Evolutionary conservation across 2,329 filamentous ascomycete species (phyloP).

Genomic region (Hymenoscyphus fructigenus): DNA sequence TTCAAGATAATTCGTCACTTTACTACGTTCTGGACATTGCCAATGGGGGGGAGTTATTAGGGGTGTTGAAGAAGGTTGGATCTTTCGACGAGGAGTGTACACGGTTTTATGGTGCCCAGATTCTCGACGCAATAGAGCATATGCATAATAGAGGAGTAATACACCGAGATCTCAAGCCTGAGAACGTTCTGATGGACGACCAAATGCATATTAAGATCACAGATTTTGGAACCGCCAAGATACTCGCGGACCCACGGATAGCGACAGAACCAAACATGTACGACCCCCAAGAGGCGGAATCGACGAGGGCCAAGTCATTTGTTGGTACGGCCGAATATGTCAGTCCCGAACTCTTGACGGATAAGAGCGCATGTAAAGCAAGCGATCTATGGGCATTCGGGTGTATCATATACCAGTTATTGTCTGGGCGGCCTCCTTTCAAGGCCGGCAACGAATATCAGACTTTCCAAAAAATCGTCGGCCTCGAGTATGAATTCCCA

Average conservation of each 20-base stretch:
- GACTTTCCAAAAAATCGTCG: constrained; percentile 98
- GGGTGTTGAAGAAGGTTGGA: constrained; percentile 88
- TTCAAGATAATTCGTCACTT: constrained; percentile 92
- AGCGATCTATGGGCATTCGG: constrained; percentile 98
- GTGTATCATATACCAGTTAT: constrained; percentile 93
- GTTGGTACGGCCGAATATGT: constrained; percentile 98
- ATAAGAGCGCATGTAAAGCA: constrained; percentile 96
- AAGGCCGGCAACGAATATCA: constrained; percentile 94
- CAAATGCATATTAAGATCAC: constrained; percentile 99
- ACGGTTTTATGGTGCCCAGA: constrained; percentile 91
- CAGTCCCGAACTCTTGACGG: constrained; percentile 92
- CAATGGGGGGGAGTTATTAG: constrained; percentile 85
- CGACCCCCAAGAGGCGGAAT: constrained; percentile 48
- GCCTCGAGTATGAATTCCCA: constrained; percentile 90
- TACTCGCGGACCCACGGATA: constrained; percentile 62
- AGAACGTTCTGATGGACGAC: constrained; percentile 92
- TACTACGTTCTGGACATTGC: constrained; percentile 97
- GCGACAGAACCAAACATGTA: constrained; percentile 34
- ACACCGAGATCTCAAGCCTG: constrained; percentile 93
- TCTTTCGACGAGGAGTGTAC: constrained; percentile 96
- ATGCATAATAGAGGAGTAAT: constrained; percentile 98
- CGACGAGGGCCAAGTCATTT: constrained; percentile 84
- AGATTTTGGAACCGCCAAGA: constrained; percentile 97
- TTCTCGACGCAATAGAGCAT: constrained; percentile 93
- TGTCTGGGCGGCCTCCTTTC: constrained; percentile 95